Base-by-base conservation (phyloP, 2,329 filamentous ascomycete genomes). In the Pleurostoma richardsiae region DNA sequence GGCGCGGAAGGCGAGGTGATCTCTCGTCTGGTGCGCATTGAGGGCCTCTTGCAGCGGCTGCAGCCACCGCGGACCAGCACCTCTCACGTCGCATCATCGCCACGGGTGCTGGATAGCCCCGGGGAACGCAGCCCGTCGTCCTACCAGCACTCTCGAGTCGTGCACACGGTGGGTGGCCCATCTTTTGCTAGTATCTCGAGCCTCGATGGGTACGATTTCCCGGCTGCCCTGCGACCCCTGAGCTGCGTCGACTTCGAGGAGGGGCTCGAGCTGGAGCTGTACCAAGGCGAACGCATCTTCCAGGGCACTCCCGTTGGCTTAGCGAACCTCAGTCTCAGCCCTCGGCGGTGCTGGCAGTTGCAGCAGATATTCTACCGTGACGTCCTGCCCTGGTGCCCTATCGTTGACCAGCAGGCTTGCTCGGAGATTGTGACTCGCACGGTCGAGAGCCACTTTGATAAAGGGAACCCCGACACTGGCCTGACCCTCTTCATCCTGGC, bases 351-450 rank as follows among this genome's bases (percentile, higher is more conserved):
- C 26, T 50, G 48, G 43, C 47, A 44, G 19, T 39, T 54, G 6
- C 45, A 53, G 31, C 47, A 54, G 10, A n/a, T 46, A 4, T 56
- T 55, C 39, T 43, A 47, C 7, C 31, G 42, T 7, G 45, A 55
- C 10, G 53, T 54, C 2, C 41, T 56, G 10, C 53, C 52, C 4
- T 56, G 50, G 52, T 55, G 49, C 40, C 54, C 53, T 10, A 53
- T 56, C 31, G 48, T 56, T n/a, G 52, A 54, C 40, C 50, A 50
- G 10, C 40, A 43, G 10, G 49, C 47, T 29, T 48, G 50, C 29
- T 27, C 46, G 1, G 45, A 39, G 3, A 28, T 56, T 3, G 43
- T 52, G 11, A 40, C 45, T 3, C 46, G 48, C 3, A 40, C 42
- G 10, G 44, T 49, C 4, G 49, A 48, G n/a, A 40, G 19, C 19